Base-by-base conservation (phyloP, 306 rosid genomes). In the Casuarina cunninghamiana region DNA sequence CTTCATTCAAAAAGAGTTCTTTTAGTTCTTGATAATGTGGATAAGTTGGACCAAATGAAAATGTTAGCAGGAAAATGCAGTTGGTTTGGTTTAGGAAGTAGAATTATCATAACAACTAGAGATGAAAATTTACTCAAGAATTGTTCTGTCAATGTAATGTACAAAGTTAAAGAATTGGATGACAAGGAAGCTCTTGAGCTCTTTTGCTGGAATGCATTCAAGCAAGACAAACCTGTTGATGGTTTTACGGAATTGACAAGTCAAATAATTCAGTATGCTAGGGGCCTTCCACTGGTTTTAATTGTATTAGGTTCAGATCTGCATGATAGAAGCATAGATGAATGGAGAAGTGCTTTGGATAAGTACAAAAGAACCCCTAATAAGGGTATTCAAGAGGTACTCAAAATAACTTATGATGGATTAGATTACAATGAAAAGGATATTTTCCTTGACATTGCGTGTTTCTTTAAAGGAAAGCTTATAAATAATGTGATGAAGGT, bases 321-420 rank as follows among this genome's bases (percentile, higher is more conserved):
- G 10, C 50, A 46, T 8, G 50, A 11, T 1, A 10, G 79, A 77
- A 63, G n/a, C 11, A 32, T 46, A 48, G 41, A 42, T 6, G 57
- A 77, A 41, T 85, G 86, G 86, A 39, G 77, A 35, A 80, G 79
- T 42, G 82, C 82, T 11, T 69, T 82, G 77, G 53, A 73, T 60
- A 79, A 76, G 46, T 69, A 79, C 15, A 66, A 65, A 26, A 57
- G 58, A 37, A 58, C 55, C 10, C 80, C 80, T 1, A 65, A 57
- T 6, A 60, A 82, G 45, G 66, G 76, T 26, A 67, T 82, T 66
- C 50, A 46, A 46, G 50, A 46, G 10, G 10, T 46, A 46, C 50
- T 46, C 10, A 46, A 5, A 46, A 6, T 46, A 46, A 46, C 11
- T 46, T 46, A 46, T 46, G 50, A 46, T 46, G 50, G 50, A 46